Evolutionary conservation across 2,329 filamentous ascomycete species (phyloP), one percentile per base, ranked within the genome.

Genomic region (Neopestalotiopsis sp.): DNA sequence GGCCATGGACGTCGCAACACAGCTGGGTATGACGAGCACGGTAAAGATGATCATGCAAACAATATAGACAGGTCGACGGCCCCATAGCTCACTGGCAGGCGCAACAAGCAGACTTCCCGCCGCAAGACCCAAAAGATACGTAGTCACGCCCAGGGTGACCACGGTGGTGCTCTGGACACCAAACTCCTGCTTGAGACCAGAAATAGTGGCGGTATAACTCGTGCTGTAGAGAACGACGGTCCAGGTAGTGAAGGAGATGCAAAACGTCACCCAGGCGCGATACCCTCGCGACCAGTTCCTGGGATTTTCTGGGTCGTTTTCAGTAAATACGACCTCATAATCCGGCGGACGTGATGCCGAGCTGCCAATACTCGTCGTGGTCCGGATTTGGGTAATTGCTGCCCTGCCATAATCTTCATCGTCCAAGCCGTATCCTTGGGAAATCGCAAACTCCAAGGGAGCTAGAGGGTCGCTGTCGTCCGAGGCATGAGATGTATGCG

Each of bases 61-160:
- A 1, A 93, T 79, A 75, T 94, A 95, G 9, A 96, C 89, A n/a
- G 84, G 86, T 64, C 86, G 83, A 7, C 91, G 85, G 4, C 91
- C 91, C 72, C 89, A 92, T 74, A 94, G 85, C 79, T 94, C 91
- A 70, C 87, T 90, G 65, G 95, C 80, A 0, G 94, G 93, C 1
- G 94, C 94, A 57, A 94, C 84, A 38, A 96, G 81, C 69, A 96
- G 81, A 42, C 89, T 91, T 0, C 94, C 94, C 1, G 85, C 79
- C 0, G 92, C 93, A 61, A 96, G 85, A 4, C 94, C 94, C 30
- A 94, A 78, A 9, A 96, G 84, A 76, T 96, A 97, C 0, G 91
- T 91, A 0, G 94, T 96, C 59, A 97, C 84, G 4, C 94, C 94
- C 2, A 96, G 82, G 0, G 93, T 92, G 0, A 91, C 86, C n/a